phyloP scores from a whole-genome alignment of 2,329 filamentous ascomycete genomes.

The Endothia cerciana region DNA sequence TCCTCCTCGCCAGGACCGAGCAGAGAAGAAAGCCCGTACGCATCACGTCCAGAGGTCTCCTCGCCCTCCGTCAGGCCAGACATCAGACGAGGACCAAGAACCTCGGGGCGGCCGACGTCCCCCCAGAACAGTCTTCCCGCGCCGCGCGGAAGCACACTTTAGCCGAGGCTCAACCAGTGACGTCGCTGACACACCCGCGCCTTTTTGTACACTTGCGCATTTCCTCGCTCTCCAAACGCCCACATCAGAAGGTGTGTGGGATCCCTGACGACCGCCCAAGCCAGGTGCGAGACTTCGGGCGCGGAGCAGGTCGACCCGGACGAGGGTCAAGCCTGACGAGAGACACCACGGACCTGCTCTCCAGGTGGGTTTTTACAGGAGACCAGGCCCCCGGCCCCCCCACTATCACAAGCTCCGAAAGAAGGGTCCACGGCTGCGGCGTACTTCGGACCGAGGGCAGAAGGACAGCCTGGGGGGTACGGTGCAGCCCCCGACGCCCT shows the following conservation, averaged over 20 bases:
- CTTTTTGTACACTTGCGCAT: conserved; percentile 14
- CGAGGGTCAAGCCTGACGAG: no score
- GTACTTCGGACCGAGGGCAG: not conserved
- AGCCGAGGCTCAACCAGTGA: conserved; percentile 24
- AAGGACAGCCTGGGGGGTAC: not conserved
- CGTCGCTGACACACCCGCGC: conserved; percentile 18
- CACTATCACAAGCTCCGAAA: not conserved
- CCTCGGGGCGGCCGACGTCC: not conserved
- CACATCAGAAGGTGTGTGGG: no score
- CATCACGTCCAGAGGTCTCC: not conserved
- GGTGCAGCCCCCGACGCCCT: no score
- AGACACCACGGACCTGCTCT: no score
- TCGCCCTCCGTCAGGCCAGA: not conserved
- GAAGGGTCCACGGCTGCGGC: not conserved
- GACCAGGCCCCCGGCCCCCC: not conserved
- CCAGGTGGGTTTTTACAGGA: not conserved
- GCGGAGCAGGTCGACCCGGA: no score
- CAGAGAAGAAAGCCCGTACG: no score
- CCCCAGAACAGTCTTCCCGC: not conserved
- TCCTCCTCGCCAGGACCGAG: no score
- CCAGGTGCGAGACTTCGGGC: no score
- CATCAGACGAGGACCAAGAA: not conserved
- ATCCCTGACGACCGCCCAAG: no score
- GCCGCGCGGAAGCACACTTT: not conserved
- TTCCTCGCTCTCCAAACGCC: not conserved